Base-by-base conservation (phyloP, 352 stramenopile species). In the Phytophthora megakarya region DNA sequence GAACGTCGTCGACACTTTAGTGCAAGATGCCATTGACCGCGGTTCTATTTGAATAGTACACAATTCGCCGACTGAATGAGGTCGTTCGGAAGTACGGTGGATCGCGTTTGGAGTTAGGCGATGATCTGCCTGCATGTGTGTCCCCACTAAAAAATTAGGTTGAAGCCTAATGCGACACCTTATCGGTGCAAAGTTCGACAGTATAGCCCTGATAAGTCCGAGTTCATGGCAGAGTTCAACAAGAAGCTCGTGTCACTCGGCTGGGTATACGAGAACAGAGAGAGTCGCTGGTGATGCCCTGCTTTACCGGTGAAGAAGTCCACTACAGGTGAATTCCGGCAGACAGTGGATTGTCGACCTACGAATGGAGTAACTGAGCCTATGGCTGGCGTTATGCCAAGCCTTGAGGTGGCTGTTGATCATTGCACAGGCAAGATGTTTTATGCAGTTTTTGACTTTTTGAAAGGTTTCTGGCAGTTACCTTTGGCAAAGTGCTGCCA, bases 261-360 rank as follows among this genome's bases (percentile, higher is more conserved):
- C 8, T 50, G 51, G 51, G 51, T 60, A 4, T 22, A 26, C 9
- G 51, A 60, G 28, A 60, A 60, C n/a, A 42, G 35, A n/a, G 23
- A 37, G 22, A 56, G 55, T 8, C 32, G 45, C 1, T 64, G 44
- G 45, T 9, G 3, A 15, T 50, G 37, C 44, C 11, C 55, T 12
- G 45, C 55, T 11, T 28, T 61, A 15, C 40, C 28, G 3, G 40
- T 61, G 0, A 8, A 7, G 9, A 61, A 52, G 4, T 23, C 45
- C 7, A 63, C 33, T 33, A 64, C 23, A n/a, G 16, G 50, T 8
- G 55, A 38, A 15, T 50, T 22, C 22, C 12, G 37, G 3, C 55
- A 64, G 26, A 30, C 45, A 1, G 28, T 22, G 5, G 55, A 64
- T 9, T 64, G 51, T 3, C 8, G 52, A 6, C 52, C 40, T 13